These are phyloP conservation scores for Fusarium musae DNA, from an alignment of 2,329 filamentous ascomycete genomes.

Conservation along the genomic window DNA sequence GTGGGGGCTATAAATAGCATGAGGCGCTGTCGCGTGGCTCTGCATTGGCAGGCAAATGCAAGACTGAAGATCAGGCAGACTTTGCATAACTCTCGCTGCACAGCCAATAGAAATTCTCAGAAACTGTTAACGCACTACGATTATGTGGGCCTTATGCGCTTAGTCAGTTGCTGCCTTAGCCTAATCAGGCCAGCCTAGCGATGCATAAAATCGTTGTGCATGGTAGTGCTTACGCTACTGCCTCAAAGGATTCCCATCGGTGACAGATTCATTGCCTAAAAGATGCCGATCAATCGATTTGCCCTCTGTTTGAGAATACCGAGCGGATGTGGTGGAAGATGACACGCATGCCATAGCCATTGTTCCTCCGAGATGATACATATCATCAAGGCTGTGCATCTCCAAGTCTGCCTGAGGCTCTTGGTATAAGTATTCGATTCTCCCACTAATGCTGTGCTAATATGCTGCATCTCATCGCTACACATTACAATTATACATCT, in stretches of 20 bases:
- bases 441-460: background rate
- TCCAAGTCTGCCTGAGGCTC: accelerated
- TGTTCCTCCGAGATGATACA: accelerated
- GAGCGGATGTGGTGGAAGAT: background rate
- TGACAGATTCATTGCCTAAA: background rate
- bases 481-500: too few relatives aligned
- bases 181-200: accelerated
- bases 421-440: background rate
- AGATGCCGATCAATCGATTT: background rate
- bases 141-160: background rate
- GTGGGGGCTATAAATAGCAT: background rate
- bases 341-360: background rate
- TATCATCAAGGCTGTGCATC: background rate
- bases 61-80: background rate
- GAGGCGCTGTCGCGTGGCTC: background rate
- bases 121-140: accelerated
- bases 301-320: background rate
- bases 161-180: too few relatives aligned
- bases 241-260: background rate
- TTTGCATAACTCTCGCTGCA: accelerated
- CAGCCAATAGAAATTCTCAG: accelerated
- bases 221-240: background rate
- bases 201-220: background rate
- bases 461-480: background rate
- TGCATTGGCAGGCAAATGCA: background rate